phyloP scores from a whole-genome alignment of 495 filamentous ascomycete species.

The Geopyxis carbonaria region DNA sequence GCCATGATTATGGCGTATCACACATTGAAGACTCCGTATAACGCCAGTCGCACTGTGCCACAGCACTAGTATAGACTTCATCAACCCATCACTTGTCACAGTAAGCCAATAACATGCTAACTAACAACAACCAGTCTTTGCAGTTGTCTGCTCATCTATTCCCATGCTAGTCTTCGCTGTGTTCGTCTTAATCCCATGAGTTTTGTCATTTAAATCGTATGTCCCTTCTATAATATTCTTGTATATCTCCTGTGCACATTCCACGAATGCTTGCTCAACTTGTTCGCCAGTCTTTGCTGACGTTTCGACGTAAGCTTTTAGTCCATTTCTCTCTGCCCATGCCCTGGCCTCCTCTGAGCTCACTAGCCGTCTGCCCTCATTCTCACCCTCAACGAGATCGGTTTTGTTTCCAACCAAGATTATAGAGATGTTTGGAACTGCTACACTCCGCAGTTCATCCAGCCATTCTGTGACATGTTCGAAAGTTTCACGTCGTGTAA shows the following conservation, averaged over 20 bases:
- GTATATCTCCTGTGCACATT: slow-evolving; percentile 85
- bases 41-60: no score
- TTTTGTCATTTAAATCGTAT: slow-evolving; percentile 85
- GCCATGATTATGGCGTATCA: no score
- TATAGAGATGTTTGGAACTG: slow-evolving; percentile 83
- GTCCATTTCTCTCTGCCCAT: slow-evolving; percentile 67
- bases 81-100: no score
- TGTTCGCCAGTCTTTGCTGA: slow-evolving; percentile 83
- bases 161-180: slow-evolving; percentile 20
- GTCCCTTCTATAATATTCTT: slow-evolving; percentile 83
- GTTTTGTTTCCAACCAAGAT: slow-evolving; percentile 90
- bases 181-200: slow-evolving; percentile 70
- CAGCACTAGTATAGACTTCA: no score
- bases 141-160: slow-evolving; percentile 17
- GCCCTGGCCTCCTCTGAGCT: slow-evolving; percentile 61
- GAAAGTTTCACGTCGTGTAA: slow-evolving; percentile 73
- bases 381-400: slow-evolving; percentile 45
- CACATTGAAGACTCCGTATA: no score
- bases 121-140: slow-evolving; percentile 19
- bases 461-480: slow-evolving; percentile 75
- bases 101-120: no score
- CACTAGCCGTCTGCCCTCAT: slow-evolving; percentile 46
- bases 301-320: slow-evolving; percentile 89
- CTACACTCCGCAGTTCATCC: slow-evolving; percentile 76
- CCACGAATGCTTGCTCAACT: slow-evolving; percentile 81